Conservation (phyloP, 805 yeast species). For the Candida broadrunensis region DNA sequence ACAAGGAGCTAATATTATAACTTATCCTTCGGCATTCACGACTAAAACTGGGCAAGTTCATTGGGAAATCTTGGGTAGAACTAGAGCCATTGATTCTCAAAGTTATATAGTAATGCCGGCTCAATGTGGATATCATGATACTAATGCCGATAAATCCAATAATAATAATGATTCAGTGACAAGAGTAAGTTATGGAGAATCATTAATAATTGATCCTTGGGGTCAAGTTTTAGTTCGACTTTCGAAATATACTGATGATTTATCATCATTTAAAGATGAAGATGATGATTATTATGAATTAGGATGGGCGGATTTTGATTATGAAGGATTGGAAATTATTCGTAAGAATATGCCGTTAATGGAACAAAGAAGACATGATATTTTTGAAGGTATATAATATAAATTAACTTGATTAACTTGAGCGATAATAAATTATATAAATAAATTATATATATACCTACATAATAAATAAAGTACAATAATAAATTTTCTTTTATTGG, state of each 20-base stretch:
- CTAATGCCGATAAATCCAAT: slow-evolving; percentile 36
- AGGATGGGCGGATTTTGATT: slow-evolving; percentile 66
- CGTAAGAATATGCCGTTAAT: slow-evolving; percentile 75
- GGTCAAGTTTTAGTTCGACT: slow-evolving; percentile 68
- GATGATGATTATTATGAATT: slow-evolving; percentile 39
- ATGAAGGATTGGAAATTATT: slow-evolving; percentile 44
- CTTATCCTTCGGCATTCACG: slow-evolving; percentile 93
- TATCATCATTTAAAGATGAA: slow-evolving; percentile 14
- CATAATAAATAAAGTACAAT: no score
- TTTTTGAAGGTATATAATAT: slow-evolving; percentile 17
- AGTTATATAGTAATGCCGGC: slow-evolving; percentile 86
- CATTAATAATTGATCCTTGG: slow-evolving; percentile 89
- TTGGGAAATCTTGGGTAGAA: slow-evolving; percentile 76
- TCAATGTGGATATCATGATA: slow-evolving; percentile 75
- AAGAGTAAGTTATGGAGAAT: slow-evolving; percentile 82
- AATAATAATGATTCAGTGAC: slow-evolving; percentile 19
- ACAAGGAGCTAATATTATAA: slow-evolving; percentile 70
- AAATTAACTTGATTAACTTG: no score
- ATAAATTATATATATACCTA: no score
- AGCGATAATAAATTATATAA: no score
- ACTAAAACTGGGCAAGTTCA: slow-evolving; percentile 88
- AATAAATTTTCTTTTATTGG: no score
- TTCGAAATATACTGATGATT: slow-evolving; percentile 24
- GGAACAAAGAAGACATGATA: slow-evolving; percentile 66
- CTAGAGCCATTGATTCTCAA: slow-evolving; percentile 89